Evolutionary conservation across 805 yeast species (phyloP).

Genomic region (Priceomyces carsonii): DNA sequence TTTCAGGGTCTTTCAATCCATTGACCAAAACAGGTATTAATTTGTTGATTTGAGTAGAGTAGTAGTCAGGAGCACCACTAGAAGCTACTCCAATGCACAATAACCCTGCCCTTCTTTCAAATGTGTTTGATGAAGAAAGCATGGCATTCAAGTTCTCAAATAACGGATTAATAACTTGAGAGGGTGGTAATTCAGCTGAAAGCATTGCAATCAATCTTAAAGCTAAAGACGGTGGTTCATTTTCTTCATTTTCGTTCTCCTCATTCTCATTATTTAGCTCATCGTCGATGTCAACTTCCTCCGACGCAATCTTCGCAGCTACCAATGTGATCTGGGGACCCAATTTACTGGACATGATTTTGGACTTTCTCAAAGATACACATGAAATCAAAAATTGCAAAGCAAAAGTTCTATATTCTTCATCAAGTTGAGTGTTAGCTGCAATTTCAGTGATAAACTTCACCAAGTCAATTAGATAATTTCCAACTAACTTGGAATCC

Average conservation of each 20-base stretch:
- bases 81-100: slow-evolving; percentile 80
- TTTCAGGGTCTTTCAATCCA: slow-evolving; percentile 76
- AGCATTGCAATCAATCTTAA: slow-evolving; percentile 77
- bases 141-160: slow-evolving; percentile 61
- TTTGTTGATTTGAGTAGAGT: slow-evolving; percentile 71
- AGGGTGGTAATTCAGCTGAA: slow-evolving; percentile 85
- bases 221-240: slow-evolving; percentile 74
- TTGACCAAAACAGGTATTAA: slow-evolving; percentile 69
- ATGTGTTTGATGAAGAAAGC: slow-evolving; percentile 59
- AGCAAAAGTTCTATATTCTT: slow-evolving; percentile 80
- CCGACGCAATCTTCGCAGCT: slow-evolving; percentile 77
- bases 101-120: slow-evolving; percentile 85
- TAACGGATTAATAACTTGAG: slow-evolving; percentile 83
- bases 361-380: slow-evolving; percentile 76
- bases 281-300: slow-evolving; percentile 71
- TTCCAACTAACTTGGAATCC: slow-evolving; percentile 79
- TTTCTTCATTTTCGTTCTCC: slow-evolving; percentile 92
- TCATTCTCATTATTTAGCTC: slow-evolving; percentile 80
- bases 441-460: slow-evolving; percentile 78
- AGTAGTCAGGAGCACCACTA: slow-evolving; percentile 92
- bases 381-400: slow-evolving; percentile 81
- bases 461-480: slow-evolving; percentile 66
- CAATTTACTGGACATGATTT: slow-evolving; percentile 73
- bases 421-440: slow-evolving; percentile 62
- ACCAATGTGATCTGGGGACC: slow-evolving; percentile 78